A percentile compares a stretch with the other conserved stretches of the same genome.
Conservation (phyloP, 768 basidiomycete species). For the Cubamyces lactineus region DNA sequence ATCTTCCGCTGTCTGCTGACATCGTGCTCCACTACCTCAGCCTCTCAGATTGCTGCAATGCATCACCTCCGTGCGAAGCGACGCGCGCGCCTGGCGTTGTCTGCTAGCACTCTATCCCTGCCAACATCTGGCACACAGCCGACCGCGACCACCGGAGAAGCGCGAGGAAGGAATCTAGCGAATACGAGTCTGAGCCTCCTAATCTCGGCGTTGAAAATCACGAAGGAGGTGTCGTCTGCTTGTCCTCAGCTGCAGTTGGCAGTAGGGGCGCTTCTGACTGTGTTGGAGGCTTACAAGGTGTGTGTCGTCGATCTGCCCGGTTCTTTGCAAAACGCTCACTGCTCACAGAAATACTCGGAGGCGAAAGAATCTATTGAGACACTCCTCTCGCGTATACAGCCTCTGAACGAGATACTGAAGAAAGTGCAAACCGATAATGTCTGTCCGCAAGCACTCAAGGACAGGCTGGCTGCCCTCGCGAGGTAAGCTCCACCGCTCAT, state of each 20-base stretch:
- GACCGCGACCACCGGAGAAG: too few relatives aligned
- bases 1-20: too few relatives aligned
- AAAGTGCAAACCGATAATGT: neutral
- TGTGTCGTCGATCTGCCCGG: neutral
- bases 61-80: too few relatives aligned
- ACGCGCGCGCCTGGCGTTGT: too few relatives aligned
- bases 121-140: too few relatives aligned
- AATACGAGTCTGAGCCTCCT: neutral
- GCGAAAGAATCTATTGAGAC: neutral
- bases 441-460: neutral
- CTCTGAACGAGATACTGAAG: neutral
- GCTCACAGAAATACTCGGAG: neutral
- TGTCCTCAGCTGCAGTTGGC: neutral
- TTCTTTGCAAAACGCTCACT: neutral
- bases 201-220: neutral
- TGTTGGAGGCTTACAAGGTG: neutral
- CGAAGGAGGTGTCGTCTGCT: neutral
- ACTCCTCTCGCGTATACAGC: neutral
- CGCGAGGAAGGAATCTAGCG: neutral
- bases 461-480: neutral
- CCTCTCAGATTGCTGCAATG: too few relatives aligned
- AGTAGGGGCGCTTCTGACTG: neutral
- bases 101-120: too few relatives aligned
- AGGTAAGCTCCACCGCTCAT: neutral
- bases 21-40: too few relatives aligned